Evolutionary conservation across 2,329 filamentous ascomycete species (phyloP).

Genomic region (Botrytis cinerea): DNA sequence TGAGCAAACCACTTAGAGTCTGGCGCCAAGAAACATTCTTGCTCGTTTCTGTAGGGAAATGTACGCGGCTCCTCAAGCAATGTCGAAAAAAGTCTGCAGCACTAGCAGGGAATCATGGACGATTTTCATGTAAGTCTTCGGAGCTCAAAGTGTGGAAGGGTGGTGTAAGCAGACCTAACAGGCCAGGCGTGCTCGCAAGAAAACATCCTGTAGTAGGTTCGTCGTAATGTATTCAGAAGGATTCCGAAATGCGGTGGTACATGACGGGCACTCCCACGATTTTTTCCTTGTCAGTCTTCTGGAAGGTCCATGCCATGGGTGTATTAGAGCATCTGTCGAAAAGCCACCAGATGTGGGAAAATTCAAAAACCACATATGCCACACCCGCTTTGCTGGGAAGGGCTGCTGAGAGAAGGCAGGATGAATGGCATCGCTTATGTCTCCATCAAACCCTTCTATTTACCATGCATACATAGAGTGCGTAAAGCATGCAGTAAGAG

Average conservation of each 20-base stretch:
- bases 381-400: conserved; percentile 19
- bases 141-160: conserved; percentile 13
- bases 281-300: not conserved
- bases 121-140: conserved; percentile 17
- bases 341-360: not conserved
- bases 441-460: not conserved
- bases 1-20: not conserved
- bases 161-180: conserved; percentile 3
- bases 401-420: not conserved
- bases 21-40: not conserved
- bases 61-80: conserved; percentile 12
- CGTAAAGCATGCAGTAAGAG: not conserved
- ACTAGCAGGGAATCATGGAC: conserved; percentile 1
- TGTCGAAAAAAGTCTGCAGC: conserved; percentile 1
- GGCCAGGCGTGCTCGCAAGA: not conserved
- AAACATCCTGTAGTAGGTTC: not conserved
- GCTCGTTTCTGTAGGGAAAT: not conserved
- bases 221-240: not conserved
- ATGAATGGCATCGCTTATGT: conserved; percentile 13
- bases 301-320: conserved; percentile 10
- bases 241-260: conserved; percentile 1
- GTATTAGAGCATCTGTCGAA: not conserved
- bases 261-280: not conserved
- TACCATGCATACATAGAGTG: not conserved
- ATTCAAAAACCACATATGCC: conserved; percentile 11